Base-by-base conservation (phyloP, 1,284 basidiomycete genomes). In the Volvariella volvacea region DNA sequence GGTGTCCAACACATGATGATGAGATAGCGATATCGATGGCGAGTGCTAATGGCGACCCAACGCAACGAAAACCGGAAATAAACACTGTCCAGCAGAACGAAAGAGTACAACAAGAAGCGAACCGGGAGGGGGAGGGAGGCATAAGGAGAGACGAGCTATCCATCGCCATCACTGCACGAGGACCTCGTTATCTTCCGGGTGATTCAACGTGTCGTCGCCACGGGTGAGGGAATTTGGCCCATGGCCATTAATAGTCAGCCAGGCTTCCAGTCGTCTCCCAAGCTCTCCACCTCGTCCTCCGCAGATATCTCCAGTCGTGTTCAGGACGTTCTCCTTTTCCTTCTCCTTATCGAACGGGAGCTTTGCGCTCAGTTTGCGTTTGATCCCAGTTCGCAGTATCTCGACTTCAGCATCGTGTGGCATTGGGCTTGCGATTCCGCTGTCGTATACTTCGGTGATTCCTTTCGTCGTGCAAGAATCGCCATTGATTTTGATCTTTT, bases 271-370 rank as follows among this genome's bases (percentile, higher is more conserved):
- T 44, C 84, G 61, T 40, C 82, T 63, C 19, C 84, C 84, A 4
- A 88, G 64, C 64, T 88, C 84, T 3, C 84, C 85, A 0, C 84
- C 84, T 3, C 80, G 70, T 22, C 85, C 84, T 36, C 83, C 83
- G 56, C 84, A 87, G 17, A 80, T 73, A 58, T 87, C 85, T 0
- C 84, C 84, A 15, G 76, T 80, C 39, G 70, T 76, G 47, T 78
- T 72, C 54, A 88, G 61, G 67, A 78, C 74, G 64, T 79, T 75
- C 61, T 86, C 83, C 57, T 68, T 76, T 59, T 82, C 78, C 57
- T 68, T 70, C 59, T 84, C 83, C 48, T 70, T 72, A 32, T 70
- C 70, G 47, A 80, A 68, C 32, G 72, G 68, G 16, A 74, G 54
- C 55, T 62, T 65, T 48, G 60, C 54, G 14, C 52, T 39, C 15